These are phyloP conservation scores for Aspergillus clavatus DNA, from an alignment of 2,329 filamentous ascomycete genomes.

Conservation along the genomic window DNA sequence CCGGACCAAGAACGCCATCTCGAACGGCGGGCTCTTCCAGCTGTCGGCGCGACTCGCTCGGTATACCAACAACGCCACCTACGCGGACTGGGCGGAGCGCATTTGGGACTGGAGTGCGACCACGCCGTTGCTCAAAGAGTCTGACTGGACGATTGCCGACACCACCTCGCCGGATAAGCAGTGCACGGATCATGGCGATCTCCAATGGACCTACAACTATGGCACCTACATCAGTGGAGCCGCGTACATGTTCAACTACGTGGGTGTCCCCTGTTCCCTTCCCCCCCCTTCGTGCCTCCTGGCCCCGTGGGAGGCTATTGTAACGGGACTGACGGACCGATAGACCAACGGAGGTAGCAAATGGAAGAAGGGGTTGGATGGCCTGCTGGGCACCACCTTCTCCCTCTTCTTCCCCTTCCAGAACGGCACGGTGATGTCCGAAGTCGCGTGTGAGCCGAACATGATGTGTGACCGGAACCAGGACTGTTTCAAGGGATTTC, in stretches of 20 bases:
- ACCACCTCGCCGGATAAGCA: constrained; percentile 46
- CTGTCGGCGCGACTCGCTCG: constrained; percentile 63
- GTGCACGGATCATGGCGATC: constrained; percentile 50
- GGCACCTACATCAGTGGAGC: constrained; percentile 54
- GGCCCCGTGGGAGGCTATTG: constrained; percentile 7
- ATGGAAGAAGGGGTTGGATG: constrained; percentile 57
- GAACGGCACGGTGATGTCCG: constrained; percentile 55
- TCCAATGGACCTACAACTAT: constrained; percentile 56
- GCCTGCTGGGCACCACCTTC: constrained; percentile 50
- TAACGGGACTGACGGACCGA: constrained; percentile 8
- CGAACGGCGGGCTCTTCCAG: constrained; percentile 56
- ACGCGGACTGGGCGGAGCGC: constrained; percentile 70
- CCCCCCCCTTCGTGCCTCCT: too few relatives aligned
- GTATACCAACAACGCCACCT: constrained; percentile 75
- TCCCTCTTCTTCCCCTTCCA: constrained; percentile 49
- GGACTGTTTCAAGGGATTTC: constrained; percentile 67
- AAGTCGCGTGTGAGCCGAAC: constrained; percentile 62
- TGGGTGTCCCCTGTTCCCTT: constrained; percentile 28
- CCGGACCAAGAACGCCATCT: constrained; percentile 55
- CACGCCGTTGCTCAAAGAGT: constrained; percentile 48
- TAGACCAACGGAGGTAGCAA: constrained; percentile 40
- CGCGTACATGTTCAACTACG: constrained; percentile 53
- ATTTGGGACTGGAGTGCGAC: constrained; percentile 56
- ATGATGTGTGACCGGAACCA: constrained; percentile 66
- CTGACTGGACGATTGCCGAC: constrained; percentile 54